Conservation (phyloP, 2,329 filamentous ascomycete species). For the Phialophora tarda region DNA sequence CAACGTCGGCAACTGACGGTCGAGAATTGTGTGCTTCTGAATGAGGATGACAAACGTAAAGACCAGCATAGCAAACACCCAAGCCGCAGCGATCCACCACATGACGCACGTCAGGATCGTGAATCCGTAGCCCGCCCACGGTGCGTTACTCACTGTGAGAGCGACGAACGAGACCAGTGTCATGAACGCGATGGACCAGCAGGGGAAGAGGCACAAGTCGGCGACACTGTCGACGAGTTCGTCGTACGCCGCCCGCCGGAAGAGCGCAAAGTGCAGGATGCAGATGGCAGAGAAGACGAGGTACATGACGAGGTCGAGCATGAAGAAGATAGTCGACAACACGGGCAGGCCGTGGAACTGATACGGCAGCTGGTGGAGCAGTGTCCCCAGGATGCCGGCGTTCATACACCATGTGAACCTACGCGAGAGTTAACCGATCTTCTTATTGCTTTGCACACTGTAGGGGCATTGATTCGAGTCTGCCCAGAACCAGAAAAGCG, state of each 20-base stretch:
- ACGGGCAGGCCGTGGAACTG: conserved; percentile 48
- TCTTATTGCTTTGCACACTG: not conserved
- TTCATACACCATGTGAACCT: conserved; percentile 40
- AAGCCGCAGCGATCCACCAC: conserved; percentile 50
- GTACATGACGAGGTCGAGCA: conserved; percentile 47
- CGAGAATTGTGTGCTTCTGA: conserved; percentile 45
- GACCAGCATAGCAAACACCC: conserved; percentile 41
- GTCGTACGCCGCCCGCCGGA: conserved; percentile 42
- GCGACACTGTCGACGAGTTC: conserved; percentile 43
- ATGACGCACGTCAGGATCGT: conserved; percentile 46
- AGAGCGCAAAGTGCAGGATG: conserved; percentile 43
- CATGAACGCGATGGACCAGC: conserved; percentile 47
- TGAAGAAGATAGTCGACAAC: conserved; percentile 49
- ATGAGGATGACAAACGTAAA: conserved; percentile 44
- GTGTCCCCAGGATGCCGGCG: conserved; percentile 31
- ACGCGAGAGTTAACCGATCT: not conserved
- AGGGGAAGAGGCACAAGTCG: conserved; percentile 49
- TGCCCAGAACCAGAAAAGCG: not conserved
- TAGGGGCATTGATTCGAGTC: not conserved
- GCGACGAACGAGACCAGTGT: conserved; percentile 42
- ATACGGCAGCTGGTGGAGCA: conserved; percentile 43
- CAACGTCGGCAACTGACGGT: conserved; percentile 47
- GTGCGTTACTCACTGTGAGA: conserved; percentile 62
- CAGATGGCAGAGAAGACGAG: conserved; percentile 43
- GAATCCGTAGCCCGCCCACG: conserved; percentile 42